A percentile compares a stretch with the other conserved stretches of the same genome.
Evolutionary conservation across 2,329 filamentous ascomycete species (phyloP).

Genomic region (Cercospora brassicicola): DNA sequence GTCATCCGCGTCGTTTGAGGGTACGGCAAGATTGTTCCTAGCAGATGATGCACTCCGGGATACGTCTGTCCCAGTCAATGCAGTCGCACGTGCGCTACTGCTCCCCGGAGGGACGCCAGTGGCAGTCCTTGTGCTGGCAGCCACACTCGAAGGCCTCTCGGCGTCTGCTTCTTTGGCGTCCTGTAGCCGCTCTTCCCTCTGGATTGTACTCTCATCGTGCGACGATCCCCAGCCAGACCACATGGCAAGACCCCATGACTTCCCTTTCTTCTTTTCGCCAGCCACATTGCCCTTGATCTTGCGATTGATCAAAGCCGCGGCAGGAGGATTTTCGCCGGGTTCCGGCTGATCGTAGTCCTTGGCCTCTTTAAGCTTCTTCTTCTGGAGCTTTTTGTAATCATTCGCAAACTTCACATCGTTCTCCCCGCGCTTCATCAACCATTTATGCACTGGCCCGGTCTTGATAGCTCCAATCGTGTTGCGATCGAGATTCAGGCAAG

Average conservation of each 20-base stretch:
- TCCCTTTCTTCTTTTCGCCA: conserved; percentile 44
- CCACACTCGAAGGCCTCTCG: conserved; percentile 9
- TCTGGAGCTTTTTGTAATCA: conserved; percentile 70
- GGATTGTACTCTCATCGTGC: conserved; percentile 77
- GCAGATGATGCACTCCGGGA: conserved; percentile 5
- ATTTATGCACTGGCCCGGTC: conserved; percentile 74
- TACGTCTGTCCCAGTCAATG: conserved; percentile 10
- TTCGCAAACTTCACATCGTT: conserved; percentile 74
- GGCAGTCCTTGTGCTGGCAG: conserved; percentile 4
- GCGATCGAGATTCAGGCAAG: conserved; percentile 63
- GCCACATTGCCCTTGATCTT: conserved; percentile 46
- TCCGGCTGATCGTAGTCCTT: conserved; percentile 67
- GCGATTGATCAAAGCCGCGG: conserved; percentile 64
- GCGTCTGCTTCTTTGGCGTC: conserved; percentile 17
- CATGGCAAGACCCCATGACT: conserved; percentile 69
- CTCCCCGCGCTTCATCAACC: conserved; percentile 70
- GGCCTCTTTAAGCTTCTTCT: conserved; percentile 71
- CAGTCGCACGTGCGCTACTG: conserved; percentile 10
- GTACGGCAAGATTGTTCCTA: conserved; percentile 17
- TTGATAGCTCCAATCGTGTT: conserved; percentile 77
- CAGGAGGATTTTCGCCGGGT: conserved; percentile 73
- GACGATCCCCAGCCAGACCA: conserved; percentile 89
- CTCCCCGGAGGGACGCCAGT: neutral
- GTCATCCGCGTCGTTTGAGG: conserved; percentile 16
- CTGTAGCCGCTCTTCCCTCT: conserved; percentile 55